Base-by-base conservation (phyloP, 2,329 filamentous ascomycete species). In the Pleoardoris graminearum region DNA sequence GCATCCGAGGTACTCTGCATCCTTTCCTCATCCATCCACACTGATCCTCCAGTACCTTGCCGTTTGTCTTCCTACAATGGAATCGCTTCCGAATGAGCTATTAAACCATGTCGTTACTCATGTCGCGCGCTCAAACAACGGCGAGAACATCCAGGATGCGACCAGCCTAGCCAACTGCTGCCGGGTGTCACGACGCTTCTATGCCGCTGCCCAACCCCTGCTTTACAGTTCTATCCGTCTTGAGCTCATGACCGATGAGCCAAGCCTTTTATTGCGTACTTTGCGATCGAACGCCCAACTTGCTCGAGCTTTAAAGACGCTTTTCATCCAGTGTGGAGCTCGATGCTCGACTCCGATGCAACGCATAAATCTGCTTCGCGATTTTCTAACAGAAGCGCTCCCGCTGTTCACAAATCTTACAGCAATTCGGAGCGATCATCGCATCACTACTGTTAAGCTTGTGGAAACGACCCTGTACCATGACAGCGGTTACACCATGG, bases 391-490 rank as follows among this genome's bases (percentile, higher is more conserved):
- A 14, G 48, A 45, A 17, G 21, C 50, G 6, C 23, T 54, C 12
- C 43, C 48, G 5, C 21, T 23, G 14, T 33, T 50, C 25, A 21
- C 14, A 6, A 38, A 44, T n/a, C 43, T 54, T 19, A 11, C 6
- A 6, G 17, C 17, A 7, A 44, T 54, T 10, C 19, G 25, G 14
- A 50, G 25, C 17, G 17, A 48, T 17, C 38, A 32, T 35, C 37
- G 25, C 17, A n/a, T 33, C 17, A 17, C 27, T 4, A 50, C 52
- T 5, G 30, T 33, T 8, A 37, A 38, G 16, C 46, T 54, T 5
- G 25, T 54, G 7, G 32, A 38, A 12, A 32, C 36, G 8, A 23
- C 27, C 8, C 43, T 54, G n/a, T 54, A 48, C 37, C 50, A 54
- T 19, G 44, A 51, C 12, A 38, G 14, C 22, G 41, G 52, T 14